A percentile compares a stretch with the other conserved stretches of the same genome.
Evolutionary conservation across 2,329 filamentous ascomycete genomes (phyloP).

Genomic region (Microdochium bolleyi): DNA sequence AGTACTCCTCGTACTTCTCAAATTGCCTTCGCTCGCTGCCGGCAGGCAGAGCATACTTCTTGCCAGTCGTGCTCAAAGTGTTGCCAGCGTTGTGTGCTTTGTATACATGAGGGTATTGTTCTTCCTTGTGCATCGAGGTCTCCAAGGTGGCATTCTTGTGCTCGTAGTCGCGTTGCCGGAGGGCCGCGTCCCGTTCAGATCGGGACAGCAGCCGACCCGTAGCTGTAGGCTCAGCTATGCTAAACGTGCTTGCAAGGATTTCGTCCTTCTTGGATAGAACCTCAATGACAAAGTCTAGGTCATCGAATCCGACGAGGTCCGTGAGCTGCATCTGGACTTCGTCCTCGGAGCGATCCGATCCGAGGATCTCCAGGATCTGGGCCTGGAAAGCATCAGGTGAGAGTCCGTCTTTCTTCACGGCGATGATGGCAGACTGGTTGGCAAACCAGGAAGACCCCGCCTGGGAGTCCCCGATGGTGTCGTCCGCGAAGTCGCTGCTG

Average conservation of each 20-base stretch:
- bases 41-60: conserved; percentile 72
- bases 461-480: conserved; percentile 19
- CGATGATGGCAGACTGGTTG: conserved; percentile 58
- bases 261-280: conserved; percentile 71
- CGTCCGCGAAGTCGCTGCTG: conserved; percentile 57
- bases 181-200: conserved; percentile 68
- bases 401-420: conserved; percentile 56
- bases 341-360: conserved; percentile 62
- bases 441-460: conserved; percentile 57
- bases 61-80: conserved; percentile 69
- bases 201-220: conserved; percentile 55
- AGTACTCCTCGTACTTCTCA: conserved; percentile 82
- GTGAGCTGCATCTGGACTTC: conserved; percentile 87
- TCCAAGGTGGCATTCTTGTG: conserved; percentile 74
- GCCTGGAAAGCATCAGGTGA: conserved; percentile 63
- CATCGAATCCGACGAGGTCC: conserved; percentile 86
- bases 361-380: conserved; percentile 67
- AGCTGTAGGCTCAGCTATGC: conserved; percentile 24
- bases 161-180: conserved; percentile 68
- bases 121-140: conserved; percentile 62
- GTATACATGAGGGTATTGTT: conserved; percentile 91
- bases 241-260: conserved; percentile 43
- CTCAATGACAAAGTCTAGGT: conserved; percentile 87
- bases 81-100: conserved; percentile 78
- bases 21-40: conserved; percentile 65